These are phyloP conservation scores for Xylaria curta DNA, from an alignment of 495 filamentous ascomycete species.

Conservation along the genomic window DNA sequence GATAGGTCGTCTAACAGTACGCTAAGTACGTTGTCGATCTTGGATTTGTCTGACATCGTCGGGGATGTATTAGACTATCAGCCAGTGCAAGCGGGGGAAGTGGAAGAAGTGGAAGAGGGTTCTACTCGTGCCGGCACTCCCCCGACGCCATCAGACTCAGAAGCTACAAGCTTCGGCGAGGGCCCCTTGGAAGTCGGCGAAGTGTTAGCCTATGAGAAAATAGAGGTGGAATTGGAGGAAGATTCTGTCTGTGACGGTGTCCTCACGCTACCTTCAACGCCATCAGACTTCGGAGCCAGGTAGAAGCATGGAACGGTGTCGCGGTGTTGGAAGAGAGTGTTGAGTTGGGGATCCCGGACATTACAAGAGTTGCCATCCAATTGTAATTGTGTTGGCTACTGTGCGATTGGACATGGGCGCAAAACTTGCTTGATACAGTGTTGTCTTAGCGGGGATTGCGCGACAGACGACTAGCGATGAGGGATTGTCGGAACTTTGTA, in stretches of 20 bases:
- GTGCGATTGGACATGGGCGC: not conserved
- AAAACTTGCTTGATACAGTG: constrained; percentile 3
- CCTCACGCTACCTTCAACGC: constrained; percentile 27
- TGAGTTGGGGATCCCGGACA: constrained; percentile 56
- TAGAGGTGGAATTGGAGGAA: not conserved
- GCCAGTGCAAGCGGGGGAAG: not conserved
- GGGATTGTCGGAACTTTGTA: not conserved
- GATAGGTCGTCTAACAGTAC: not conserved
- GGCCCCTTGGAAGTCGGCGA: constrained; percentile 47
- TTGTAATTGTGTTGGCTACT: constrained; percentile 9
- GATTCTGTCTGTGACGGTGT: not conserved
- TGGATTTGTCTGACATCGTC: not conserved
- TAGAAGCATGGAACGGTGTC: constrained; percentile 58
- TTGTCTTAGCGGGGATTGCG: not conserved
- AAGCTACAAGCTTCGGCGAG: constrained; percentile 33
- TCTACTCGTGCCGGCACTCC: not conserved
- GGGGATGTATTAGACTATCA: not conserved
- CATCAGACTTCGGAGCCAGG: constrained; percentile 27
- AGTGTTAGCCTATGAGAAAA: not conserved
- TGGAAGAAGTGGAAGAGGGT: not conserved
- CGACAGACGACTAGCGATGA: not conserved
- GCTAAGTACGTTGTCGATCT: not conserved
- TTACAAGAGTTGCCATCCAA: constrained; percentile 38
- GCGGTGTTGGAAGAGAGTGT: constrained; percentile 66
- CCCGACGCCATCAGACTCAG: constrained; percentile 28